Evolutionary conservation across 2,329 filamentous ascomycete genomes (phyloP).

Genomic region (Trichoderma gracile): DNA sequence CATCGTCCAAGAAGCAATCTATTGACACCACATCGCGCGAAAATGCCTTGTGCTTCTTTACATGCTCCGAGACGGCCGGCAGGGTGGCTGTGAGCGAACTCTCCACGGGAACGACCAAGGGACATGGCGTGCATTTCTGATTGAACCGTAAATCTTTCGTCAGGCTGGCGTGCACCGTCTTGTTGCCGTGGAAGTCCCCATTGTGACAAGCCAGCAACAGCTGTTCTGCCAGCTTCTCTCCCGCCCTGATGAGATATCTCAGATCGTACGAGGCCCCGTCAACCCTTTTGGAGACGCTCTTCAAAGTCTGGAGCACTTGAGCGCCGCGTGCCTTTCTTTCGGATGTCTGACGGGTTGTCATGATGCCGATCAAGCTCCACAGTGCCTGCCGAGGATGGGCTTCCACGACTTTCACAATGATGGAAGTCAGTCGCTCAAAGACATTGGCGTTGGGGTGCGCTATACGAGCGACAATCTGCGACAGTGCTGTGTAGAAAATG

Average conservation of each 20-base stretch:
- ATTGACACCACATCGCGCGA: constrained; percentile 85
- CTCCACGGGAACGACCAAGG: constrained; percentile 87
- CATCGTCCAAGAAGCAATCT: constrained; percentile 77
- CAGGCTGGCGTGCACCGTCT: constrained; percentile 69
- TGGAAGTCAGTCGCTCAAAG: constrained; percentile 72
- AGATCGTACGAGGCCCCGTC: constrained; percentile 61
- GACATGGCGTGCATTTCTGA: constrained; percentile 77
- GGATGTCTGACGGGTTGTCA: constrained; percentile 71
- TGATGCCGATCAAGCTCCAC: constrained; percentile 86
- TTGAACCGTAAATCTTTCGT: constrained; percentile 79
- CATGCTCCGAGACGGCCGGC: constrained; percentile 70
- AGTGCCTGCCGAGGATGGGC: constrained; percentile 87
- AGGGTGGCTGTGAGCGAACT: constrained; percentile 78
- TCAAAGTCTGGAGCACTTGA: constrained; percentile 54
- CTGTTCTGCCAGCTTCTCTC: constrained; percentile 81
- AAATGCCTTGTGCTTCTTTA: constrained; percentile 81
- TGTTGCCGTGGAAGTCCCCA: constrained; percentile 69
- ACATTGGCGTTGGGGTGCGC: constrained; percentile 79
- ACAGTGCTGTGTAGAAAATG: constrained; percentile 78
- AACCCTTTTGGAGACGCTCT: constrained; percentile 51
- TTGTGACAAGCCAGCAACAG: constrained; percentile 78
- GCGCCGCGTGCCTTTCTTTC: constrained; percentile 62
- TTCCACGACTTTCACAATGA: constrained; percentile 83
- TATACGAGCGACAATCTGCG: constrained; percentile 95
- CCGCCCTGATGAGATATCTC: constrained; percentile 69